A percentile compares a stretch with the other conserved stretches of the same genome.
phyloP scores from a whole-genome alignment of 2,329 filamentous ascomycete species.

The Akanthomyces lecanii region DNA sequence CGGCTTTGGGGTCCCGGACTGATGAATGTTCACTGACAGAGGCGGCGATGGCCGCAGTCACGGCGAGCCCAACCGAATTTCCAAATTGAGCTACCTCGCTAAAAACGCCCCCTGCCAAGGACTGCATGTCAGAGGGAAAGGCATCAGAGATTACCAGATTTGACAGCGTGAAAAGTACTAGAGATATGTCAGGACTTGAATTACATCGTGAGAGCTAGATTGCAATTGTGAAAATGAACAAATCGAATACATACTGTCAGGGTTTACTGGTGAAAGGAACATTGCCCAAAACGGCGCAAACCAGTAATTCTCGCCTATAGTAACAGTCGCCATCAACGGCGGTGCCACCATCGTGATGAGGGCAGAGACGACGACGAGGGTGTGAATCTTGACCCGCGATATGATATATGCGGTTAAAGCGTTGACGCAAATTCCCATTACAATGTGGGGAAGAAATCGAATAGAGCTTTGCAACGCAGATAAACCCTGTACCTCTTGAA shows the following conservation, averaged over 20 bases:
- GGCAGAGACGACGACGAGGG: conserved; percentile 36
- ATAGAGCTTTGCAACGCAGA: conserved; percentile 44
- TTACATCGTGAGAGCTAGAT: no score
- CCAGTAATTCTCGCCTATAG: conserved; percentile 48
- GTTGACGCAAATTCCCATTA: conserved; percentile 41
- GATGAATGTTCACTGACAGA: conserved; percentile 39
- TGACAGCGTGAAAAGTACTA: conserved; percentile 52
- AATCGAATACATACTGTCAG: no score
- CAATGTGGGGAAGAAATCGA: conserved; percentile 43
- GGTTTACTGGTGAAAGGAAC: conserved; percentile 41
- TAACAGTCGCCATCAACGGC: conserved; percentile 50
- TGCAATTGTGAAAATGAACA: no score
- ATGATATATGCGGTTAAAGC: conserved; percentile 40
- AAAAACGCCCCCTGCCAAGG: conserved; percentile 57
- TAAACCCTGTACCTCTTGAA: conserved; percentile 44
- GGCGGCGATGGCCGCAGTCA: conserved; percentile 45
- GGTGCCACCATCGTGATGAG: conserved; percentile 44
- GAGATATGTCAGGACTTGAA: not conserved
- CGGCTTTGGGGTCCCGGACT: conserved; percentile 24
- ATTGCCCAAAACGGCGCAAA: conserved; percentile 40
- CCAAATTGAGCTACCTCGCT: conserved; percentile 57
- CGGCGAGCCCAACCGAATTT: conserved; percentile 47
- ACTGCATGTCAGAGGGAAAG: conserved; percentile 51
- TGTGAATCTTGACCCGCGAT: conserved; percentile 34
- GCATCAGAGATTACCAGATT: conserved; percentile 51